These are phyloP conservation scores for Boehmeria nivea DNA, from an alignment of 306 rosid genomes.

Conservation along the genomic window DNA sequence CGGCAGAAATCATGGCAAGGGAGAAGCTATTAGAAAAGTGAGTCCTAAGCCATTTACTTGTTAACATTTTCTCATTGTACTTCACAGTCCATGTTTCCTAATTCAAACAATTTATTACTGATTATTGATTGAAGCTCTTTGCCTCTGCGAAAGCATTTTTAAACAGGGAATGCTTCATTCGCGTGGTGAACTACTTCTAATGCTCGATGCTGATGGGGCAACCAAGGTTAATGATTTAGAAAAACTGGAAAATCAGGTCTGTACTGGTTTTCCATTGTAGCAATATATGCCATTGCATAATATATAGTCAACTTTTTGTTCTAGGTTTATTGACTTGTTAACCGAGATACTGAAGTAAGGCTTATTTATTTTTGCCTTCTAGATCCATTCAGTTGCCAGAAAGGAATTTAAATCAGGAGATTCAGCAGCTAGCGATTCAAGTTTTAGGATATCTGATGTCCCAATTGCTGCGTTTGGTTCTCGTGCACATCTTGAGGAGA, in stretches of 20 bases:
- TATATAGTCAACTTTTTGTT: conserved; percentile 8
- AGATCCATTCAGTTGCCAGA: conserved; percentile 57
- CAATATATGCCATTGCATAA: background rate
- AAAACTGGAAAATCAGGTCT: conserved; percentile 89
- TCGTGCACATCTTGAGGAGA: conserved; percentile 94
- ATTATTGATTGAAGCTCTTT: conserved; percentile 59
- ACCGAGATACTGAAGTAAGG: conserved; percentile 12
- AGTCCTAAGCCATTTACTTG: conserved; percentile 39
- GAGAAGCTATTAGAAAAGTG: conserved; percentile 99
- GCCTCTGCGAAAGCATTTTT: conserved; percentile 67
- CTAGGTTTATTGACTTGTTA: conserved; percentile 9
- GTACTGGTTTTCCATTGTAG: conserved; percentile 1
- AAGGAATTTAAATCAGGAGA: conserved; percentile 40
- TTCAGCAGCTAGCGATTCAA: conserved; percentile 35
- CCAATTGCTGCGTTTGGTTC: conserved; percentile 89
- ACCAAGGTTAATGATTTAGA: conserved; percentile 78
- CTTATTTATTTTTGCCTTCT: conserved; percentile 19
- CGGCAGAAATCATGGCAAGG: conserved; percentile 90
- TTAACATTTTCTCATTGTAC: conserved; percentile 9
- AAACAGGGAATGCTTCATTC: conserved; percentile 99
- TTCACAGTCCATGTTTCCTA: conserved; percentile 6
- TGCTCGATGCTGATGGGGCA: conserved; percentile 99
- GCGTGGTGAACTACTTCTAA: conserved; percentile 90
- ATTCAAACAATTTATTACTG: background rate
- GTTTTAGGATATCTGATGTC: conserved; percentile 64